These are phyloP conservation scores for Pisolithus tinctorius DNA, from an alignment of 768 basidiomycete species.

Conservation along the genomic window DNA sequence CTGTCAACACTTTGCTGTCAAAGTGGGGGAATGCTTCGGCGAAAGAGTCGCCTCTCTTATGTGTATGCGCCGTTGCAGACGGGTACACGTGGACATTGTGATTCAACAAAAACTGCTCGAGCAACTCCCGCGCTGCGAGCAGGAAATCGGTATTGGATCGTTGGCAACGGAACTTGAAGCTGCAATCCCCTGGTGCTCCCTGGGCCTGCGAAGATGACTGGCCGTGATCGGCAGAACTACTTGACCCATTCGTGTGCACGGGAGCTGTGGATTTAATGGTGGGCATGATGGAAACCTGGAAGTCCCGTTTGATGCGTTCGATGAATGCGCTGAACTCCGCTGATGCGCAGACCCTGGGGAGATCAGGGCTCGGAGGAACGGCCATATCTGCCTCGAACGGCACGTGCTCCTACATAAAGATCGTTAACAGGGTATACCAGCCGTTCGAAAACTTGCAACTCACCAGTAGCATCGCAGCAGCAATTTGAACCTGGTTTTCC, in stretches of 20 bases:
- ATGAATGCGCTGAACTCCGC: slow-evolving; percentile 82
- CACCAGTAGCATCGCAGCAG: slow-evolving; percentile 91
- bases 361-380: slow-evolving; percentile 76
- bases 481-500: slow-evolving; percentile 94
- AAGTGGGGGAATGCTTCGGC: slow-evolving; percentile 96
- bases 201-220: slow-evolving; percentile 15
- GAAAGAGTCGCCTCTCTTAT: slow-evolving; percentile 87
- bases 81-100: slow-evolving; percentile 82
- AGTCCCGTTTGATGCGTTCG: slow-evolving; percentile 88
- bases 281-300: slow-evolving; percentile 85
- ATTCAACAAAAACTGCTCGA: slow-evolving; percentile 84
- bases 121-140: slow-evolving; percentile 81
- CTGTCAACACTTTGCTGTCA: slow-evolving; percentile 86
- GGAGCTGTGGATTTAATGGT: slow-evolving; percentile 52
- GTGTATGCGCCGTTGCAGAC: slow-evolving; percentile 68
- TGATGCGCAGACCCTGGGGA: slow-evolving; percentile 66
- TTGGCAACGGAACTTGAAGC: slow-evolving; percentile 95
- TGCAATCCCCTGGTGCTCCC: slow-evolving; percentile 49
- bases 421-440: background rate
- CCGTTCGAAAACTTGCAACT: slow-evolving; percentile 17
- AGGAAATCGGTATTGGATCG: slow-evolving; percentile 92
- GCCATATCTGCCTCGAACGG: slow-evolving; percentile 95
- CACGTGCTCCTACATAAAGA: slow-evolving; percentile 72
- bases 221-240: slow-evolving; percentile 40
- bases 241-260: slow-evolving; percentile 38